Evolutionary conservation across 2,329 filamentous ascomycete species (phyloP), one percentile per base, ranked within the genome.

Genomic region (Xylaria digitata): DNA sequence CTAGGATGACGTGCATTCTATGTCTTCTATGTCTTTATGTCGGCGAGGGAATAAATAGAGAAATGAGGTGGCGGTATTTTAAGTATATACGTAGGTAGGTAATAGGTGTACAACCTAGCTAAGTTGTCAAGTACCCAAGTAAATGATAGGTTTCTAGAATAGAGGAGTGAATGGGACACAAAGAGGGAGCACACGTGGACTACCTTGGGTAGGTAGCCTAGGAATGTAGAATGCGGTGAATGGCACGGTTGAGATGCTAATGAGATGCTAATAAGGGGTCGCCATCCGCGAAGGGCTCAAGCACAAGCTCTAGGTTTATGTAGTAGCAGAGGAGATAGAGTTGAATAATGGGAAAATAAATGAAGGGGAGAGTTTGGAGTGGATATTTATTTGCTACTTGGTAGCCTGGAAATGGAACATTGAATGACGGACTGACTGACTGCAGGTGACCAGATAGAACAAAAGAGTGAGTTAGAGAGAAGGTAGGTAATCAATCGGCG

Each of bases 331-430:
- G 57, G 13, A 26, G 6, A 19, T 42, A 61, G 32, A 56, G 56
- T 60, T 56, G 42, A 30, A 30, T 48, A 26, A 49, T 15, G 32
- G 13, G 30, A 49, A 19, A 15, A 15, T 23, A 37, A 59, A 19
- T 9, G 48, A 53, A n/a, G 21, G 7, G 52, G 43, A 23, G 45
- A 48, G 42, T 37, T 23, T 37, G 26, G 52, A 52, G 63, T 61
- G 63, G 63, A 57, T 66, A 66, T 66, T 61, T 66, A 66, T 66
- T 55, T 66, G 52, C 61, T 61, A 42, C 49, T 61, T 40, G 26
- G 26, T 26, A 5, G 26, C 3, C 26, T 26, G 26, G 26, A 26
- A 26, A 26, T 65, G 40, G 42, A 55, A 26, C 54, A 43, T 48
- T 43, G 49, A 60, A 6, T 2, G 43, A 49, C 26, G 21, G 15